phyloP scores from a whole-genome alignment of 2,329 filamentous ascomycete genomes.

The Trichoderma arundinaceum region DNA sequence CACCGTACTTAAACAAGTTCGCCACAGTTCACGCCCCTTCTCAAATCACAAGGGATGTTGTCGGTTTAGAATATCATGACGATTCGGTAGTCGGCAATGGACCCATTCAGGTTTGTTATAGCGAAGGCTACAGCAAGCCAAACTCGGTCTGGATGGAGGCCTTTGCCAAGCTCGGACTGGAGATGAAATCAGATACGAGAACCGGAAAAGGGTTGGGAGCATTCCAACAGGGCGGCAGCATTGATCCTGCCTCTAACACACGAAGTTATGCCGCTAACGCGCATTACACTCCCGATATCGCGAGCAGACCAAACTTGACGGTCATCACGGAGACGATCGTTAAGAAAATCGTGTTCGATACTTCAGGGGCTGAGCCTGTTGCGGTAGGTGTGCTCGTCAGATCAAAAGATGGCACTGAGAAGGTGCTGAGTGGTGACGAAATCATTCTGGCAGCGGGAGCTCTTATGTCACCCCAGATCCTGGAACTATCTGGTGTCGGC shows the following conservation, averaged over 20 bases:
- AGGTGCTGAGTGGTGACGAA: slow-evolving; percentile 49
- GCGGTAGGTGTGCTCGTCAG: slow-evolving; percentile 45
- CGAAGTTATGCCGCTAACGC: slow-evolving; percentile 44
- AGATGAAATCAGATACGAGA: slow-evolving; percentile 44
- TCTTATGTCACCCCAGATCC: slow-evolving; percentile 38
- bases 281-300: slow-evolving; percentile 45
- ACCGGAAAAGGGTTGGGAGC: slow-evolving; percentile 42
- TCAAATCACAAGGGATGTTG: slow-evolving; percentile 38
- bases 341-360: slow-evolving; percentile 42
- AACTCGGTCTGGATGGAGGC: slow-evolving; percentile 48
- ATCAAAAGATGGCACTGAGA: slow-evolving; percentile 41
- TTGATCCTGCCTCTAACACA: slow-evolving; percentile 42
- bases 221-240: slow-evolving; percentile 43
- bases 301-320: slow-evolving; percentile 43
- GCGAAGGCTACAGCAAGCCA: slow-evolving; percentile 42
- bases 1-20: slow-evolving; percentile 46
- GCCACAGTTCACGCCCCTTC: slow-evolving; percentile 41
- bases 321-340: slow-evolving; percentile 45
- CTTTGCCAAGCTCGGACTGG: slow-evolving; percentile 44
- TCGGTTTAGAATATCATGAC: slow-evolving; percentile 43
- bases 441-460: slow-evolving; percentile 34
- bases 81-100: slow-evolving; percentile 43
- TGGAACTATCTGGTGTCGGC: slow-evolving; percentile 46
- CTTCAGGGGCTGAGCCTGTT: slow-evolving; percentile 35
- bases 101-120: slow-evolving; percentile 47